These are phyloP conservation scores for Tetradesmus lagerheimii DNA, from an alignment of 139 green algal species.

Conservation along the genomic window DNA sequence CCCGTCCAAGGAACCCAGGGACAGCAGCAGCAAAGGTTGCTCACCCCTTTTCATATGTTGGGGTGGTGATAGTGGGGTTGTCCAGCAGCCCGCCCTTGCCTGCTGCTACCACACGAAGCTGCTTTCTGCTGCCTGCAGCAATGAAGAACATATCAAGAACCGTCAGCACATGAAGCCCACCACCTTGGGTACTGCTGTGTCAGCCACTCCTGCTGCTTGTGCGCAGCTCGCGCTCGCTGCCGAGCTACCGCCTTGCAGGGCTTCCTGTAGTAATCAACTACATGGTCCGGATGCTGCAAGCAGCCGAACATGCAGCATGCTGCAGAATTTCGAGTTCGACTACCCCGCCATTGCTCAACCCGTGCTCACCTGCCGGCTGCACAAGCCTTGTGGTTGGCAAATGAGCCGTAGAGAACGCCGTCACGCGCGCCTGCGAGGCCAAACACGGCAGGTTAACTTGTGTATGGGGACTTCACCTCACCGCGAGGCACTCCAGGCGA, in stretches of 20 bases:
- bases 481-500: background rate
- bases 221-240: background rate
- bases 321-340: background rate
- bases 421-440: background rate
- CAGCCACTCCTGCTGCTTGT: background rate
- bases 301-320: background rate
- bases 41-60: slow-evolving; percentile 28
- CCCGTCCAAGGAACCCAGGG: background rate
- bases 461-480: background rate
- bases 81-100: slow-evolving; percentile 40
- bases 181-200: background rate
- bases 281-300: background rate
- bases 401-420: background rate
- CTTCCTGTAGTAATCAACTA: background rate
- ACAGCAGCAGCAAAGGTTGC: background rate
- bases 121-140: background rate
- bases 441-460: background rate
- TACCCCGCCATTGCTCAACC: background rate
- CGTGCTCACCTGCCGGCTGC: background rate
- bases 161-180: background rate
- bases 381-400: background rate
- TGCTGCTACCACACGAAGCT: background rate
- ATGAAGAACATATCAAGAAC: background rate
- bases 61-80: slow-evolving; percentile 29
- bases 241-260: background rate